Conservation (phyloP, 495 filamentous ascomycete species). For the Pyronema domesticum region DNA sequence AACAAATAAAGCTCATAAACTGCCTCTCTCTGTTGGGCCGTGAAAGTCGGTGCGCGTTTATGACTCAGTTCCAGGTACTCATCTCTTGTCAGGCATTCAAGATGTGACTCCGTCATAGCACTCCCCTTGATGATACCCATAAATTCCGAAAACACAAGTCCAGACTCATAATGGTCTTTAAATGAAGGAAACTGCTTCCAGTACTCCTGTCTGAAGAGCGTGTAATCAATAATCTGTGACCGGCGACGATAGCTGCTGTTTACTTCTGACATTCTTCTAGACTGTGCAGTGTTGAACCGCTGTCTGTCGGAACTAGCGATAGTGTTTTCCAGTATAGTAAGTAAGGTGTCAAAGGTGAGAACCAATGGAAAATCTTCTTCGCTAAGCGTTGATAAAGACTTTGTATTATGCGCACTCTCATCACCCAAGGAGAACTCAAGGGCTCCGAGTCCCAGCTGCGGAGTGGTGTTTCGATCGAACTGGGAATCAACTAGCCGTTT, state of each 20-base stretch:
- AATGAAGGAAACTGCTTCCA: constrained; percentile 25
- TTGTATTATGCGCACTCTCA: constrained; percentile 1
- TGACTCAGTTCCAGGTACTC: constrained; percentile 24
- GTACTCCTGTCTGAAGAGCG: constrained; percentile 27
- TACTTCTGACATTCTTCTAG: too few species aligned
- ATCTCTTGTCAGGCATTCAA: constrained; percentile 18
- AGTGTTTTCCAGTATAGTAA: constrained; percentile 26
- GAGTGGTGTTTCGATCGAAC: neutral
- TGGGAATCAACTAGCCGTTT: constrained; percentile 22
- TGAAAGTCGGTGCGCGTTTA: constrained; percentile 25
- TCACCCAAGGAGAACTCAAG: constrained; percentile 3
- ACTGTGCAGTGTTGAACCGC: constrained; percentile 1
- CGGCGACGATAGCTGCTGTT: constrained; percentile 1
- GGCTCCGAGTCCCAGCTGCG: neutral
- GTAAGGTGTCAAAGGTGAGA: constrained; percentile 28
- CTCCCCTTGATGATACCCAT: constrained; percentile 33
- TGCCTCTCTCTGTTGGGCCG: constrained; percentile 8
- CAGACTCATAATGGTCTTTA: constrained; percentile 12
- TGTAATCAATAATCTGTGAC: constrained; percentile 25
- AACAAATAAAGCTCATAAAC: constrained; percentile 26
- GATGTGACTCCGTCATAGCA: constrained; percentile 2
- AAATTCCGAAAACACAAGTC: constrained; percentile 31
- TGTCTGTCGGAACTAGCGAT: constrained; percentile 8
- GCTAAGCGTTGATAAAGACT: constrained; percentile 18
- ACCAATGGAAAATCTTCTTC: constrained; percentile 28